phyloP scores from a whole-genome alignment of 768 basidiomycete species.

The Russula ochroleuca region DNA sequence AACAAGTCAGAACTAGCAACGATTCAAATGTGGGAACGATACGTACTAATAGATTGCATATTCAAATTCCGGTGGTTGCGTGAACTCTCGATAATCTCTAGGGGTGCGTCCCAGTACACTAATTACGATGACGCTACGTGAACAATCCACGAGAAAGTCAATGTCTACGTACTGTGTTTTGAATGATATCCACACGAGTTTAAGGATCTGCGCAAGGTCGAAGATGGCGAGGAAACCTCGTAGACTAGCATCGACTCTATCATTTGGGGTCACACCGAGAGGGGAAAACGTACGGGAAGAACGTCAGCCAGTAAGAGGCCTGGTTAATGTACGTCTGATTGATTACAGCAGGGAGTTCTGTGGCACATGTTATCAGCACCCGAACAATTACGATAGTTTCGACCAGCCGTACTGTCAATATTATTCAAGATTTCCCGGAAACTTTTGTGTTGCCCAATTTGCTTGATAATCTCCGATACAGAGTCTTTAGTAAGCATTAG shows the following conservation, averaged over 20 bases:
- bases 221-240: conserved; percentile 94
- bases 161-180: conserved; percentile 61
- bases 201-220: conserved; percentile 93
- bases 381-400: not conserved
- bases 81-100: conserved; percentile 86
- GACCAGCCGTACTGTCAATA: conserved; percentile 38
- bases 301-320: conserved; percentile 88
- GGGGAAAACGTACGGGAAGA: conserved; percentile 70
- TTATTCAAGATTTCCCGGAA: conserved; percentile 44
- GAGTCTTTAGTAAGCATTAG: conserved; percentile 30
- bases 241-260: conserved; percentile 44
- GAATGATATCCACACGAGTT: conserved; percentile 80
- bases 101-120: conserved; percentile 85
- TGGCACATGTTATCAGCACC: not conserved
- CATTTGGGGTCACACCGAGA: not conserved
- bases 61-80: conserved; percentile 84
- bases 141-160: not conserved
- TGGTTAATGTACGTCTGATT: conserved; percentile 90
- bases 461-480: conserved; percentile 41
- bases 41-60: conserved; percentile 81
- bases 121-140: conserved; percentile 14
- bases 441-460: conserved; percentile 47
- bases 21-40: not conserved
- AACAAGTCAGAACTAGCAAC: conserved; percentile 16
- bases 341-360: conserved; percentile 67